Conservation (phyloP, 2,329 filamentous ascomycete genomes). For the Penicillium polonicum region DNA sequence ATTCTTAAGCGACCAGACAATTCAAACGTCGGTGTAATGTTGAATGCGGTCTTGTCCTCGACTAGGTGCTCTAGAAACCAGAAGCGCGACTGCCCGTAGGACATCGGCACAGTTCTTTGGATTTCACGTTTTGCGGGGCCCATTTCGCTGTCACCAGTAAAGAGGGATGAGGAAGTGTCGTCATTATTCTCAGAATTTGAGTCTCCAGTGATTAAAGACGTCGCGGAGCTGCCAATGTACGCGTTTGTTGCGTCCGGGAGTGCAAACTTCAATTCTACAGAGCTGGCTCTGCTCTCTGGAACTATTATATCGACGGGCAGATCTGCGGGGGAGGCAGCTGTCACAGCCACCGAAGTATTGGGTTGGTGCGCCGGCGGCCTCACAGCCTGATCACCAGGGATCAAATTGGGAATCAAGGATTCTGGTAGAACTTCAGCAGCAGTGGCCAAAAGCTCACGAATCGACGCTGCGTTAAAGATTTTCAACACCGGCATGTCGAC, state of each 20-base stretch:
- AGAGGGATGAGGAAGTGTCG: slow-evolving; percentile 12
- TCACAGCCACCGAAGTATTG: not conserved
- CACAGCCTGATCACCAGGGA: not conserved
- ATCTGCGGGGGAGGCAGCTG: not conserved
- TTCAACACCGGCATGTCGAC: slow-evolving; percentile 28
- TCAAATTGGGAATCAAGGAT: slow-evolving; percentile 13
- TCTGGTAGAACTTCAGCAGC: slow-evolving; percentile 12
- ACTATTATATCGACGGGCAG: not conserved
- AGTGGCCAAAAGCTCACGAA: slow-evolving; percentile 19
- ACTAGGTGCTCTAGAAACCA: slow-evolving; percentile 36
- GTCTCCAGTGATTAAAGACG: slow-evolving; percentile 11
- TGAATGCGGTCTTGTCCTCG: slow-evolving; percentile 42
- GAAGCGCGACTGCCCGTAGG: slow-evolving; percentile 44
- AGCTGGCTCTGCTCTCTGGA: not conserved
- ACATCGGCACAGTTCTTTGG: slow-evolving; percentile 30
- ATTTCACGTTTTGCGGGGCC: not conserved
- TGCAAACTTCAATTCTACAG: slow-evolving; percentile 6
- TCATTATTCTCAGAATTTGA: slow-evolving; percentile 18
- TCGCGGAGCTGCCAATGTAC: slow-evolving; percentile 12
- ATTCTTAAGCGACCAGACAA: slow-evolving; percentile 37
- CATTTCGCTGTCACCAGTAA: not conserved
- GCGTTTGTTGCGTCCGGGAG: not conserved
- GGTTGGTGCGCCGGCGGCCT: not conserved
- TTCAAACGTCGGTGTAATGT: slow-evolving; percentile 36
- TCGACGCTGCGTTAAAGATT: slow-evolving; percentile 23